Evolutionary conservation across 1,284 basidiomycete genomes (phyloP).

Genomic region (Pyrrhoderma noxium): DNA sequence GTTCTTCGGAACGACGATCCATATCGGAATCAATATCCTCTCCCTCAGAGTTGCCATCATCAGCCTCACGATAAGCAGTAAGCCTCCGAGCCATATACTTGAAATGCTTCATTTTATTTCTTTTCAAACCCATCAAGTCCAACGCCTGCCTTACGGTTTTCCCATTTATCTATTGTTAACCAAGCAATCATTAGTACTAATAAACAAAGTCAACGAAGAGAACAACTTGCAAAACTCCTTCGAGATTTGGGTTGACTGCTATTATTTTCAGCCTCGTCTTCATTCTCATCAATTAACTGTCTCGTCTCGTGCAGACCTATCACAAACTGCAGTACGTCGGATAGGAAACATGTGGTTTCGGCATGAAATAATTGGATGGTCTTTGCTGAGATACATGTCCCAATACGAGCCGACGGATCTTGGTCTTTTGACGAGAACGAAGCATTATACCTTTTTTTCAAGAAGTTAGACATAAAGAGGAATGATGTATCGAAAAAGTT

Average conservation of each 20-base stretch:
- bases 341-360: slow-evolving; percentile 43
- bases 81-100: slow-evolving; percentile 23
- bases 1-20: too few species aligned
- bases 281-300: slow-evolving; percentile 42
- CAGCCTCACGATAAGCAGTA: slow-evolving; percentile 37
- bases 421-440: slow-evolving; percentile 13
- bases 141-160: slow-evolving; percentile 11
- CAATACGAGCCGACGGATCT: slow-evolving; percentile 3
- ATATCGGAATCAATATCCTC: slow-evolving; percentile 32
- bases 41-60: slow-evolving; percentile 42
- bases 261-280: slow-evolving; percentile 46
- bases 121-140: slow-evolving; percentile 10
- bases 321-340: slow-evolving; percentile 40
- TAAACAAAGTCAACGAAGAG: too few species aligned
- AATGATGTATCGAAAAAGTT: too few species aligned
- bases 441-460: slow-evolving; percentile 16
- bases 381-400: slow-evolving; percentile 26
- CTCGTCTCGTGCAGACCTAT: slow-evolving; percentile 53
- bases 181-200: slow-evolving; percentile 24
- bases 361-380: slow-evolving; percentile 32
- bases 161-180: slow-evolving; percentile 16
- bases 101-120: slow-evolving; percentile 9
- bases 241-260: slow-evolving; percentile 37
- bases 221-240: slow-evolving; percentile 23
- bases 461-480: too few species aligned